Conservation (phyloP, 331 rosid species). For the Acacia concinna region DNA sequence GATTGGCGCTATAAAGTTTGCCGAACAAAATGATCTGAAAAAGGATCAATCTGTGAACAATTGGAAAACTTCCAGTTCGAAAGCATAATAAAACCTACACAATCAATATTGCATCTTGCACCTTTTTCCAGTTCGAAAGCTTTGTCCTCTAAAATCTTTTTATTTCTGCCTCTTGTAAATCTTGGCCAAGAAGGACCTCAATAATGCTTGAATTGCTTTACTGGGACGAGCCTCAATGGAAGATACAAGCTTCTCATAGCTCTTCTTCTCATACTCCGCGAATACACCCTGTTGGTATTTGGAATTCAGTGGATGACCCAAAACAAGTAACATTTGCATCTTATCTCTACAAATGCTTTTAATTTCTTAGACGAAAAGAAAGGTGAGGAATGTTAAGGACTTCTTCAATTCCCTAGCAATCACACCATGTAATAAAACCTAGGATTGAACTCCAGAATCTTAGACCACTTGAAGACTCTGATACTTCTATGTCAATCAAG, state of each 20-base stretch:
- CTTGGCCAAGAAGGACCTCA: conserved; percentile 76
- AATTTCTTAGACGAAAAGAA: background rate
- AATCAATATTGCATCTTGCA: conserved; percentile 24
- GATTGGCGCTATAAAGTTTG: background rate
- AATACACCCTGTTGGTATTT: conserved; percentile 53
- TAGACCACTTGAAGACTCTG: background rate
- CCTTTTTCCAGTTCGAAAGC: conserved; percentile 21
- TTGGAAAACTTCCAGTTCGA: background rate
- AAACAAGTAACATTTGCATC: background rate
- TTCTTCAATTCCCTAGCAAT: background rate
- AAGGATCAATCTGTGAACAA: background rate
- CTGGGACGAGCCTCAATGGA: conserved; percentile 71
- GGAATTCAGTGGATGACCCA: conserved; percentile 10
- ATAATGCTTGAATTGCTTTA: conserved; percentile 65
- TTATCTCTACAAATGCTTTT: background rate
- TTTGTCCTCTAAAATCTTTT: background rate
- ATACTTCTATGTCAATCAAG: background rate
- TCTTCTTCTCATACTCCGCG: conserved; percentile 54
- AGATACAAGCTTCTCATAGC: conserved; percentile 52
- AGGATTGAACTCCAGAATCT: background rate
- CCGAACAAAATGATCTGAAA: background rate
- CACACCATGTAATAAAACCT: background rate
- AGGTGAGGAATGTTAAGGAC: background rate
- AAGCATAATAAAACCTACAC: conserved; percentile 2
- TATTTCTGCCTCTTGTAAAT: conserved; percentile 73